Conservation (phyloP, 192 early-diverging fungal species). For the Backusella macrospora region DNA sequence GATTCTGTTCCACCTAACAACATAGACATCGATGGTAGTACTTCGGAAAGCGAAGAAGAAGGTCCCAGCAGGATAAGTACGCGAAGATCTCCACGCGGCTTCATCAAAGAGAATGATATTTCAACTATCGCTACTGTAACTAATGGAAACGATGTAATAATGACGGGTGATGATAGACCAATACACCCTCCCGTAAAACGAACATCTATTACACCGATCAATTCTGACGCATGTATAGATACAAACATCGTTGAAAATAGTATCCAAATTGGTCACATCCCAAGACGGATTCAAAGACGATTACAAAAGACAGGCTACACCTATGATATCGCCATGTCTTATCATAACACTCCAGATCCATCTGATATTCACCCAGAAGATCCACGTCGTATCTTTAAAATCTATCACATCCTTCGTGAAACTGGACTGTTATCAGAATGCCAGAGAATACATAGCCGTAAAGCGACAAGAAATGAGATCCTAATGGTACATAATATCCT, state of each 20-base stretch:
- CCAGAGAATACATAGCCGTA: conserved; percentile 43
- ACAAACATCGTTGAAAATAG: not conserved
- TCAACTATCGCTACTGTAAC: not conserved
- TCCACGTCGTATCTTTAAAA: conserved; percentile 71
- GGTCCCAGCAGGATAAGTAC: no score
- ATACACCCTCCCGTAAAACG: not conserved
- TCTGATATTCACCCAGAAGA: conserved; percentile 75
- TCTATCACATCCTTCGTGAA: conserved; percentile 56
- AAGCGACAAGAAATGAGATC: conserved; percentile 54
- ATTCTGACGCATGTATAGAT: not conserved
- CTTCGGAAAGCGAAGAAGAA: not conserved
- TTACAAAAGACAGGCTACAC: conserved; percentile 50
- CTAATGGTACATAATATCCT: conserved; percentile 54
- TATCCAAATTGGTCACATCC: not conserved
- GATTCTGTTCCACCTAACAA: no score
- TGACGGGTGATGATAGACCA: not conserved
- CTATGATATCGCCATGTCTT: conserved; percentile 66
- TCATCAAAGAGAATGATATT: not conserved
- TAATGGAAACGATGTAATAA: not conserved
- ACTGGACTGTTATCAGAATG: conserved; percentile 52
- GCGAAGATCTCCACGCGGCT: no score
- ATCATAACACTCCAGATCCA: conserved; percentile 61
- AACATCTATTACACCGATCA: not conserved
- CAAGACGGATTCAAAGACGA: not conserved
- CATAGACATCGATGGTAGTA: no score